Base-by-base conservation (phyloP, 2,329 filamentous ascomycete genomes). In the Aureobasidium mangrovei region DNA sequence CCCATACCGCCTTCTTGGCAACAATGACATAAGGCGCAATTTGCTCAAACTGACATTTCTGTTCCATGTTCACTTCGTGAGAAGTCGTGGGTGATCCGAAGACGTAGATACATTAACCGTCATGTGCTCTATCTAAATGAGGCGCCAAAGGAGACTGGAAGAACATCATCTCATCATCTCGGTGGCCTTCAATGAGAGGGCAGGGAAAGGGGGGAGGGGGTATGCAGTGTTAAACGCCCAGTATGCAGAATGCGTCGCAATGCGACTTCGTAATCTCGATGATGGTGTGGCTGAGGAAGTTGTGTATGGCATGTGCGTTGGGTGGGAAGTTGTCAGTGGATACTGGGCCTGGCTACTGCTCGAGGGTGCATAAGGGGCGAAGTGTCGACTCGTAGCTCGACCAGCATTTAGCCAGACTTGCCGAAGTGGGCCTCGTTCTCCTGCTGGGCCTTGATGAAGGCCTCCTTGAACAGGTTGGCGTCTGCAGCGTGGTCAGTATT, bases 391-490 rank as follows among this genome's bases (percentile, higher is more conserved):
- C 27, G 40, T 18, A 36, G 40, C 39, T 31, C 12, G 5, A 38
- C 5, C 40, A 10, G 40, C 12, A 35, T 58, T 31, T 55, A 49
- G 28, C 55, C 55, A 39, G 57, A 57, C 60, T 66, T 66, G 59
- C 53, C 76, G 76, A 96, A 94, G 56, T 95, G 78, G 61, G 81
- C 82, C 79, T 93, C 90, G 74, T 97, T 98, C 70, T 95, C 90
- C 76, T 91, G 84, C 78, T 96, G 91, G 53, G 93, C 91, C 79
- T 94, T 90, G 76, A 95, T 83, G 77, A 97, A 97, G 55, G 89
- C 85, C 62, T 97, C 91, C 81, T 96, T 97, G 83, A 98, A 97
- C 58, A 83, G 77, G 73, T 96, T 95, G 78, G 93, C 93, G 68
- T 97, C 90, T 95, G 60, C 18, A 48, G 27, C 31, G 32, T 55